Evolutionary conservation across 2,329 filamentous ascomycete species (phyloP), one percentile per base, ranked within the genome.

Genomic region (Lachnellula subtilissima): DNA sequence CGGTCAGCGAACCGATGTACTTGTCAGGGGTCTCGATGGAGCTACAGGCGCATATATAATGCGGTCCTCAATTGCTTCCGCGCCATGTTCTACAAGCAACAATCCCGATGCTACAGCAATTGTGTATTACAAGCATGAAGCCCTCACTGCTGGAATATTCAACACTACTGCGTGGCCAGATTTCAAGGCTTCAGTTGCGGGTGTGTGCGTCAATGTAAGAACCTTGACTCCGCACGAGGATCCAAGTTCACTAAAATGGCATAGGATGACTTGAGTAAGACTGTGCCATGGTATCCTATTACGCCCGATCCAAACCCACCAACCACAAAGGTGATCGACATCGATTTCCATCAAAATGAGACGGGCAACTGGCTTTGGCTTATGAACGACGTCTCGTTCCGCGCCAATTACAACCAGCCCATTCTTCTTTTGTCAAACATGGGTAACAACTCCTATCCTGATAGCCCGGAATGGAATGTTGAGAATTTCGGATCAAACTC

Each of bases 81-180:
- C 43, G 12, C 35, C 23, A 5, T 83, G 81, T 72, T 77, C 79
- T 2, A 60, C 73, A 1, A 65, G 75, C 2, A 72, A 68, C 19
- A 75, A 81, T 45, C 77, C 76, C 1, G 64, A 78, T 52, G 84
- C 79, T 3, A 65, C 81, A 1, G 86, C 85, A 0, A 81, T 79
- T 8, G 75, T 89, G 39, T 86, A 86, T 71, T 89, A 89, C 67
- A 75, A 84, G 36, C 65, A 75, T 7, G 78, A 79, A 2, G 73
- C 35, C 2, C n/a, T 37, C 3, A 17, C 47, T 1, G 17, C 48
- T 15, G n/a, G 46, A 9, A 53, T 40, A 6, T 58, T 62, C 14
- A 62, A 28, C 42, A 61, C 59, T 14, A 60, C 50, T 1, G 43
- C 63, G 3, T 65, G 62, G 59, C 54, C 59, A 17, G 56, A 45